These are phyloP conservation scores for Lactarius trivialis DNA, from an alignment of 768 basidiomycete species.

Conservation along the genomic window DNA sequence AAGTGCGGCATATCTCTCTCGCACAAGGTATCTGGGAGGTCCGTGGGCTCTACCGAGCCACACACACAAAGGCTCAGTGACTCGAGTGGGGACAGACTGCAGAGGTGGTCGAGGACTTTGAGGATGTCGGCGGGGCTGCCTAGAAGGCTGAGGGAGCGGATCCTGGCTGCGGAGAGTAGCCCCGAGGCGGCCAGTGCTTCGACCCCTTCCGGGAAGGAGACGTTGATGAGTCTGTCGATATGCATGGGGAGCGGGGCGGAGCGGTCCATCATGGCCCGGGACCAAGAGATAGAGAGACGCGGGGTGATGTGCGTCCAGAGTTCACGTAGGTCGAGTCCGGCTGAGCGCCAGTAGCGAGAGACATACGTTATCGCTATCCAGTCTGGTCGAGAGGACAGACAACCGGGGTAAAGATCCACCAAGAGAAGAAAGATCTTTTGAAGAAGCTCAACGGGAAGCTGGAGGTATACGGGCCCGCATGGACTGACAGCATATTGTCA, in stretches of 20 bases:
- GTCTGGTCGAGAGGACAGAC: background rate
- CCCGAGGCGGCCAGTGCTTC: conserved; percentile 11
- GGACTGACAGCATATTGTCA: background rate
- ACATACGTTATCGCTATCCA: conserved; percentile 10
- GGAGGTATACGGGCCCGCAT: background rate
- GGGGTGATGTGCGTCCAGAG: conserved; percentile 16
- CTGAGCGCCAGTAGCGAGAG: conserved; percentile 12
- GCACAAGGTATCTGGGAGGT: conserved; percentile 2
- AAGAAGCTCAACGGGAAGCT: background rate
- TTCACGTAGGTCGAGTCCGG: conserved; percentile 12
- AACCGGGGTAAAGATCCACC: background rate
- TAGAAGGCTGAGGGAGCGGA: conserved; percentile 7
- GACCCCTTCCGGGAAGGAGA: background rate
- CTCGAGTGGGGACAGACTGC: conserved; percentile 11
- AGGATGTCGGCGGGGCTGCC: conserved; percentile 5
- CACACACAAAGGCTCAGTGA: background rate
- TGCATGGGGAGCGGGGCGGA: conserved; percentile 9
- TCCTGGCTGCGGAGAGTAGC: conserved; percentile 7
- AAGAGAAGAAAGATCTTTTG: background rate
- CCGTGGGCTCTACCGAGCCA: background rate
- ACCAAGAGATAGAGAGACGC: conserved; percentile 4
- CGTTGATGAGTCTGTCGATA: conserved; percentile 4
- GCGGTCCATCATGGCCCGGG: conserved; percentile 13
- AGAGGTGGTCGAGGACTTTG: conserved; percentile 2
- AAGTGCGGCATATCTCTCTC: background rate